phyloP scores from a whole-genome alignment of 2,329 filamentous ascomycete genomes.

The Emericellopsis cladophorae region DNA sequence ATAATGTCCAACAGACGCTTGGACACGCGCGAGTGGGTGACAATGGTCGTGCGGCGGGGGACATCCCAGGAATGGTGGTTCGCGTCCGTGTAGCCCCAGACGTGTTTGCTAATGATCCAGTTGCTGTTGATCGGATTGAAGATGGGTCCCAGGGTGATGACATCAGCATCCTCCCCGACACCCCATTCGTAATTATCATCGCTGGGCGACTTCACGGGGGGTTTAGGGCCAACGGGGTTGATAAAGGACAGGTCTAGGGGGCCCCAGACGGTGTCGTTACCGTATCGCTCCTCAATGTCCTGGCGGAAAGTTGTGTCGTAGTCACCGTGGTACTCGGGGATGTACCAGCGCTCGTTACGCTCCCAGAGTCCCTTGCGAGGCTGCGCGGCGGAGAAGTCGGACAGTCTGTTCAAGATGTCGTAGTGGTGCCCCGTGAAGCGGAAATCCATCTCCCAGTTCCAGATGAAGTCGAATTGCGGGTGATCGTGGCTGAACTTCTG shows the following conservation, averaged over 20 bases:
- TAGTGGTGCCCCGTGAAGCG: conserved; percentile 73
- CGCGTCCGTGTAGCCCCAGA: conserved; percentile 51
- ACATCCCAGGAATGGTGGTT: conserved; percentile 39
- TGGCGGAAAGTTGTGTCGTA: conserved; percentile 56
- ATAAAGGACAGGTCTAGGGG: conserved; percentile 45
- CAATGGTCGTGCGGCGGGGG: conserved; percentile 63
- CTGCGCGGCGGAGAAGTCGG: conserved; percentile 50
- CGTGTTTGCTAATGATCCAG: conserved; percentile 58
- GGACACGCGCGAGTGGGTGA: conserved; percentile 64
- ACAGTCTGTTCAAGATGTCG: conserved; percentile 57
- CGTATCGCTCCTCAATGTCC: conserved; percentile 42
- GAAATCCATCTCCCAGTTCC: conserved; percentile 83
- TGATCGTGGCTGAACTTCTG: conserved; percentile 67
- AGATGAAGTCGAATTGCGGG: conserved; percentile 69
- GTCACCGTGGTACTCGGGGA: conserved; percentile 53
- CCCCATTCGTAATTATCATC: conserved; percentile 66
- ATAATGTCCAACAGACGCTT: conserved; percentile 61
- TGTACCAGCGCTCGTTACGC: conserved; percentile 59
- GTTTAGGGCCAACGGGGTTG: conserved; percentile 48
- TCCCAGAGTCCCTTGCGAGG: conserved; percentile 65
- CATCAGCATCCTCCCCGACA: conserved; percentile 62
- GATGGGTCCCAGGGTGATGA: conserved; percentile 65
- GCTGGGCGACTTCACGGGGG: conserved; percentile 42
- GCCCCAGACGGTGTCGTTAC: conserved; percentile 53
- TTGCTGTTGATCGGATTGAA: conserved; percentile 62